Conservation (phyloP, 2,329 filamentous ascomycete species). For the Talaromyces sp. region DNA sequence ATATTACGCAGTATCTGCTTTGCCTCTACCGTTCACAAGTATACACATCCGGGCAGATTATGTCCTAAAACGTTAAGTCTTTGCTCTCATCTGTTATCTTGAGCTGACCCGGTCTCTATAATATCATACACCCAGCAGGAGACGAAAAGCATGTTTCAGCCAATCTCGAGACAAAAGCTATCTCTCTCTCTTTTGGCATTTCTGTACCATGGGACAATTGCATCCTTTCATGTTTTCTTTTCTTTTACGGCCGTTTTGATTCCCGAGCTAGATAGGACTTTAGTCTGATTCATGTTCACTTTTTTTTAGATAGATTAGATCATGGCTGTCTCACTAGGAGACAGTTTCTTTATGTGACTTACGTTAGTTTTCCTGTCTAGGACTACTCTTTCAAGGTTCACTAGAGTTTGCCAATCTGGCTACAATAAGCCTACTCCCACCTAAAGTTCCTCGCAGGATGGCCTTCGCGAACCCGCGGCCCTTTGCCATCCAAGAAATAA, state of each 20-base stretch:
- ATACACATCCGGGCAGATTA: slow-evolving; percentile 3
- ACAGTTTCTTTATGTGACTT: slow-evolving; percentile 10
- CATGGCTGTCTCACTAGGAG: slow-evolving; percentile 14
- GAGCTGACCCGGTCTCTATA: not conserved
- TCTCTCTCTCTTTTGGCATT: slow-evolving; percentile 16
- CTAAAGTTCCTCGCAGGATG: slow-evolving; percentile 12
- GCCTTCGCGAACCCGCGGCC: slow-evolving; percentile 22
- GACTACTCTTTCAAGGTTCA: not conserved
- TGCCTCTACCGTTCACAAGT: not conserved
- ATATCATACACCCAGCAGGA: not conserved
- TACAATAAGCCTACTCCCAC: slow-evolving; percentile 1
- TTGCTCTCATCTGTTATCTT: not conserved
- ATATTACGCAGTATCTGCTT: slow-evolving; percentile 15
- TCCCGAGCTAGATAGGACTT: slow-evolving; percentile 5
- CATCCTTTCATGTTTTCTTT: slow-evolving; percentile 11
- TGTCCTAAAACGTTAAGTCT: slow-evolving; percentile 5
- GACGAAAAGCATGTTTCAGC: not conserved
- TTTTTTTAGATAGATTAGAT: slow-evolving; percentile 17
- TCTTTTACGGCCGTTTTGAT: slow-evolving; percentile 10
- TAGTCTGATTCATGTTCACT: not conserved
- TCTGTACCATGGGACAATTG: slow-evolving; percentile 14
- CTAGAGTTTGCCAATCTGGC: not conserved
- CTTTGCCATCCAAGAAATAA: slow-evolving; percentile 32
- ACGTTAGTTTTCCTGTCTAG: not conserved
- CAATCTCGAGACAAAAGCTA: not conserved